Conservation (phyloP, 2,329 filamentous ascomycete genomes). For the Seiridium cupressi region DNA sequence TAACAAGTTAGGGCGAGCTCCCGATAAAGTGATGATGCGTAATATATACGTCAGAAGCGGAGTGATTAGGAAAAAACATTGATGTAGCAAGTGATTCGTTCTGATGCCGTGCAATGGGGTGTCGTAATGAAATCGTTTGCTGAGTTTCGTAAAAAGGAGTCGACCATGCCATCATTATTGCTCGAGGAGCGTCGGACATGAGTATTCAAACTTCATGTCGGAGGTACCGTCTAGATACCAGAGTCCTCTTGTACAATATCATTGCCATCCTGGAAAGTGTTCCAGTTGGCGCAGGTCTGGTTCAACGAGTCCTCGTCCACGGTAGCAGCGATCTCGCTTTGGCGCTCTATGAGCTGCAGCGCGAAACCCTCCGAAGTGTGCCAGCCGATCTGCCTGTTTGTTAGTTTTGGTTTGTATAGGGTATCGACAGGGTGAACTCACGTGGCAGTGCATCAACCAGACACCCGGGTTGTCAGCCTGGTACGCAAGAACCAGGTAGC, state of each 20-base stretch:
- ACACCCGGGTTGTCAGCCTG: slow-evolving; percentile 50
- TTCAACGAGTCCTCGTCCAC: slow-evolving; percentile 22
- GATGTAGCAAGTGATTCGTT: too few species aligned
- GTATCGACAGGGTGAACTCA: slow-evolving; percentile 9
- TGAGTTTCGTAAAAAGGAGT: not conserved
- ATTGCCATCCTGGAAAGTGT: slow-evolving; percentile 20
- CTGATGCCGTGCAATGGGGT: too few species aligned
- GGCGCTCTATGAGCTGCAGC: slow-evolving; percentile 47
- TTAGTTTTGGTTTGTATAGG: not conserved
- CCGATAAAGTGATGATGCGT: not conserved
- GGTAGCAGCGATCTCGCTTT: slow-evolving; percentile 24
- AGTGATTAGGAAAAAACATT: not conserved
- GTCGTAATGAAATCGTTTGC: not conserved
- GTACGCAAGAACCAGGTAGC: slow-evolving; percentile 50
- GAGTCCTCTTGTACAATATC: slow-evolving; percentile 29
- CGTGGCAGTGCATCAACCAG: slow-evolving; percentile 39
- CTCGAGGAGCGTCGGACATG: not conserved
- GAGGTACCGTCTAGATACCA: slow-evolving; percentile 24
- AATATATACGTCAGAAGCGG: not conserved
- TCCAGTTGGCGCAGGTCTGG: slow-evolving; percentile 28
- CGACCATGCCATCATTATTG: too few species aligned
- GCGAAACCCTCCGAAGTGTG: slow-evolving; percentile 50
- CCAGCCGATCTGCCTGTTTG: slow-evolving; percentile 40
- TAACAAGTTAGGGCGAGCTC: not conserved
- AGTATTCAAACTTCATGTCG: not conserved